Conservation (phyloP, 1,284 basidiomycete species). For the Marasmius oreades region DNA sequence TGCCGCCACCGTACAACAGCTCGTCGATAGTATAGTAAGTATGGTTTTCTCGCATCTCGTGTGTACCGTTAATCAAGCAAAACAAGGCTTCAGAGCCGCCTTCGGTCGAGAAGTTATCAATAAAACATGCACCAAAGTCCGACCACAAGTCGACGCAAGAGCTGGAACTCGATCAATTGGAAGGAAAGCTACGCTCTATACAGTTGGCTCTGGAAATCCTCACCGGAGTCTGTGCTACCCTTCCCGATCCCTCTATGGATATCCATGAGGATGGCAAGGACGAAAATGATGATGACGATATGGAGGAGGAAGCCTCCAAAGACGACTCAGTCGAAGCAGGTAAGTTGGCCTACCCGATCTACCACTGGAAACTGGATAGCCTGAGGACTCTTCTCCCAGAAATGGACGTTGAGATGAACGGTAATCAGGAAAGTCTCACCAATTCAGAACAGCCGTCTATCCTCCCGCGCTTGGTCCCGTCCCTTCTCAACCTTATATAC, state of each 20-base stretch:
- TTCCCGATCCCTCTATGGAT: slow-evolving; percentile 59
- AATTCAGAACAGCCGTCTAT: slow-evolving; percentile 25
- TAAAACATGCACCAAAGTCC: slow-evolving; percentile 59
- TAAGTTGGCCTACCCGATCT: not conserved
- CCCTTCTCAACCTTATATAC: slow-evolving; percentile 64
- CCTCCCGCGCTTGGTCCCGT: slow-evolving; percentile 49
- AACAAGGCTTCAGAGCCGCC: slow-evolving; percentile 43
- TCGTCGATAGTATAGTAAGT: slow-evolving; percentile 53
- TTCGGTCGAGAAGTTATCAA: slow-evolving; percentile 49
- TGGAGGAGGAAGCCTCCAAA: slow-evolving; percentile 34
- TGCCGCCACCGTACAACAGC: slow-evolving; percentile 48
- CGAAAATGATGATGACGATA: slow-evolving; percentile 31
- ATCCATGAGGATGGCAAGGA: slow-evolving; percentile 30
- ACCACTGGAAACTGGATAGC: not conserved
- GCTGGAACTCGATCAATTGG: slow-evolving; percentile 69
- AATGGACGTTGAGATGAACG: slow-evolving; percentile 28
- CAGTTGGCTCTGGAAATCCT: slow-evolving; percentile 83
- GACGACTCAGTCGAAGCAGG: slow-evolving; percentile 8
- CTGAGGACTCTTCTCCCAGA: slow-evolving; percentile 23
- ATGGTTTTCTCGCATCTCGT: not conserved
- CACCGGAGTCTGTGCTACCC: slow-evolving; percentile 82
- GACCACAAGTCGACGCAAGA: slow-evolving; percentile 74
- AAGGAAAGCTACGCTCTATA: slow-evolving; percentile 69
- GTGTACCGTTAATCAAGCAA: not conserved
- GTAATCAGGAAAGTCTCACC: slow-evolving; percentile 30